Evolutionary conservation across 2,329 filamentous ascomycete species (phyloP).

Genomic region (Colletotrichum sp.): DNA sequence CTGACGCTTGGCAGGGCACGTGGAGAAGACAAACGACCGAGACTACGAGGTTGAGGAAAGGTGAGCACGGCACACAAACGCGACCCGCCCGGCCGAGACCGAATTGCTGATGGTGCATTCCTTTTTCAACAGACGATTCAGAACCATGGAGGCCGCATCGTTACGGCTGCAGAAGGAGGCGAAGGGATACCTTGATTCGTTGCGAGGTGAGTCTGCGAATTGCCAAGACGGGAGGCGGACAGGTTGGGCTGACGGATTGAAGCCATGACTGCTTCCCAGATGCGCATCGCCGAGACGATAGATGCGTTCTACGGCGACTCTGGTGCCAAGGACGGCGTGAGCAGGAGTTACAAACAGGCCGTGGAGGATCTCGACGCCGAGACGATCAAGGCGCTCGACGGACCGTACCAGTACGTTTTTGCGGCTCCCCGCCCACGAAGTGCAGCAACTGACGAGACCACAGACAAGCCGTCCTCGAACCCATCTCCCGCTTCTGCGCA

Average conservation of each 20-base stretch:
- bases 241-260: constrained; percentile 5
- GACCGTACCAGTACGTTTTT: constrained; percentile 74
- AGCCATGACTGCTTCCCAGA: constrained; percentile 99
- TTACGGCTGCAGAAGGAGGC: constrained; percentile 95
- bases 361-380: constrained; percentile 97
- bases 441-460: constrained; percentile 21
- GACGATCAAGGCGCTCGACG: constrained; percentile 97
- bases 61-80: constrained; percentile 42
- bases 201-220: constrained; percentile 67
- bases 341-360: constrained; percentile 96
- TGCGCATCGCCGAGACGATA: constrained; percentile 99
- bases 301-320: constrained; percentile 98
- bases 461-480: constrained; percentile 90
- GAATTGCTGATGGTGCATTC: constrained; percentile 17
- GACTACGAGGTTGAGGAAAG: constrained; percentile 98
- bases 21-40: constrained; percentile 97
- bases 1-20: constrained; percentile 67
- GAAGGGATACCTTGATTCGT: constrained; percentile 94
- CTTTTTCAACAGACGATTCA: constrained; percentile 72
- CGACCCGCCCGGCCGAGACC: too few species aligned
- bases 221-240: neutral
- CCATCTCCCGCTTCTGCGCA: constrained; percentile 93
- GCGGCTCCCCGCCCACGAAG: accelerated
- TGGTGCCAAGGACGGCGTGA: constrained; percentile 92
- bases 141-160: constrained; percentile 95